phyloP scores from a whole-genome alignment of 78 protist genomes.

The Bodo saltans region DNA sequence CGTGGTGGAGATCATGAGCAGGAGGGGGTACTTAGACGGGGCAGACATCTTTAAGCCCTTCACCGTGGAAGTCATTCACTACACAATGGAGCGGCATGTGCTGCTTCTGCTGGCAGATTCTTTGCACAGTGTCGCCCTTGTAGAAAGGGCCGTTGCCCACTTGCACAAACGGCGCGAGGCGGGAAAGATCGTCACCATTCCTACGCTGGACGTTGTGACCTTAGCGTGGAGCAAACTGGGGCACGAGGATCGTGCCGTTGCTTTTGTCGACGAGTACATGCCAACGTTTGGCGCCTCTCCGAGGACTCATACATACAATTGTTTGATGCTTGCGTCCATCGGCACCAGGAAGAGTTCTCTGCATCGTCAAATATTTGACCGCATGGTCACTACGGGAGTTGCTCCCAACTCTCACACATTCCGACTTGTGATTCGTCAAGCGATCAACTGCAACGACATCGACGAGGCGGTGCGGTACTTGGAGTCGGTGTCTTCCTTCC shows the following conservation, averaged over 20 bases:
- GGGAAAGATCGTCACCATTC: neutral
- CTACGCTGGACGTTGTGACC: neutral
- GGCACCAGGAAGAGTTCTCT: neutral
- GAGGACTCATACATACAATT: neutral
- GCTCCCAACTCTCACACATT: neutral
- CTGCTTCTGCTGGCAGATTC: neutral
- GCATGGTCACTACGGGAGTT: neutral
- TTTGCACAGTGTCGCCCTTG: neutral
- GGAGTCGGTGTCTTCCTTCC: neutral
- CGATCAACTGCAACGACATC: neutral
- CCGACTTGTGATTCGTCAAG: neutral
- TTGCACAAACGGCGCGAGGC: neutral
- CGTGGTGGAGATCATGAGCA: neutral
- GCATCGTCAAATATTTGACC: neutral
- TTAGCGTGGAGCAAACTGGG: neutral
- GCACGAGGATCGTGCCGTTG: neutral
- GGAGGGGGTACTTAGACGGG: neutral
- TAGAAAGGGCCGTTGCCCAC: neutral
- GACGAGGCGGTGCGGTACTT: neutral
- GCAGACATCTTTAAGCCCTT: neutral
- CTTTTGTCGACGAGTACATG: neutral
- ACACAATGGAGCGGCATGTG: neutral
- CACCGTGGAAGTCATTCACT: neutral
- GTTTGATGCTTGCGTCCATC: neutral
- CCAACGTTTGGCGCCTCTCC: neutral